Evolutionary conservation across 2,329 filamentous ascomycete species (phyloP), one percentile per base, ranked within the genome.

Genomic region (Didymella exigua): DNA sequence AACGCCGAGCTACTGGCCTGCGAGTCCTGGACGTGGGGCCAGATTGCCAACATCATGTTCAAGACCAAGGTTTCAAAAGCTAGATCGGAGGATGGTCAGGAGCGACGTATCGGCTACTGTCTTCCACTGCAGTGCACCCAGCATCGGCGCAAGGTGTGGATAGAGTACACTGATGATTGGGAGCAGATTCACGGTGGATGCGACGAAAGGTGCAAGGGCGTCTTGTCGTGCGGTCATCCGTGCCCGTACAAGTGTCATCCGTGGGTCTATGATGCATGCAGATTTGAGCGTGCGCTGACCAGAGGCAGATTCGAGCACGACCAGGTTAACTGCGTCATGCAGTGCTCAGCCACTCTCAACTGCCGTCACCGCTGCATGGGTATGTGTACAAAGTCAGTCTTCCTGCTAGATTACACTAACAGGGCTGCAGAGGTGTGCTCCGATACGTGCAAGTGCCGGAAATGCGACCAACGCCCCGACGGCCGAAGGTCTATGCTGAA

Each of bases 61-160:
- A 52, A 64, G 0, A 58, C 54, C 45, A 61, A 44, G 11, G 48
- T 44, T 4, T 29, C 64, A 0, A 77, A 79, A 36, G 57, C 66
- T 4, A 71, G 71, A 16, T 59, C 62, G 2, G 53, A 46, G 5
- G 57, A 45, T 6, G 61, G 64, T 18, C 65, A 68, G 13, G 56
- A 54, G 42, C 64, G 62, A n/a, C 76, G 78, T 2, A 54, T 85
- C 13, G 81, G 79, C 1, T 76, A 72, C n/a, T 73, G 77, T 2
- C 63, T 93, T 0, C 88, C 88, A 1, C 69, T 93, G 13, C 79
- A 79, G 5, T 95, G 90, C 66, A 66, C 76, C 5, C 83, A 81
- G 0, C 90, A 93, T 67, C 68, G 75, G 0, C 76, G 69, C 1
- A 79, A 77, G 24, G 82, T 77, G 0, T 76, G 79, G 40, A 81